A percentile compares a stretch with the other conserved stretches of the same genome.
Evolutionary conservation across 228 moss, liverwort and hornwort species (phyloP).

Genomic region (Sphagnum fallax): DNA sequence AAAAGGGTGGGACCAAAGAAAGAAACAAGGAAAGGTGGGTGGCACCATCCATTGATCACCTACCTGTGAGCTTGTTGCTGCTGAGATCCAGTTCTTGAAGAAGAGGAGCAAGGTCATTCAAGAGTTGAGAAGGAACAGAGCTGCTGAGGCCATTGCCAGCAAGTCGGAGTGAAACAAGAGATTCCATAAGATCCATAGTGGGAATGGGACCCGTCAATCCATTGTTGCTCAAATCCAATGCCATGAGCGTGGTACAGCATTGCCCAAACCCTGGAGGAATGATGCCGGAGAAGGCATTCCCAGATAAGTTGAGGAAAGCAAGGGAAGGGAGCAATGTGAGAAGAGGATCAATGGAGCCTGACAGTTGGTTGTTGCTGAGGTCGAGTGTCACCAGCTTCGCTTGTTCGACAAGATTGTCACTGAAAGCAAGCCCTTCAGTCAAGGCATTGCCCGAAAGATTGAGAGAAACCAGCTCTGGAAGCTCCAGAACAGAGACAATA

Average conservation of each 20-base stretch:
- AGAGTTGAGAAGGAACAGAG: slow-evolving; percentile 34
- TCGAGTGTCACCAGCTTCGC: slow-evolving; percentile 42
- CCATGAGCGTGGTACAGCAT: slow-evolving; percentile 32
- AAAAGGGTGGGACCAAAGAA: no score
- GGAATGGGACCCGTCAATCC: slow-evolving; percentile 56
- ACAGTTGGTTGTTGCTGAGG: slow-evolving; percentile 54
- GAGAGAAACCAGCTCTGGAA: slow-evolving; percentile 33
- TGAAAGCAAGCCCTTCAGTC: slow-evolving; percentile 24
- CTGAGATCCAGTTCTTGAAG: slow-evolving; percentile 76
- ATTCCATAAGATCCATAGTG: slow-evolving; percentile 30
- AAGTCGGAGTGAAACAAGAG: slow-evolving; percentile 42
- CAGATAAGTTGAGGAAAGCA: slow-evolving; percentile 37
- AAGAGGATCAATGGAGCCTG: slow-evolving; percentile 40
- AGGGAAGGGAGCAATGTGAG: slow-evolving; percentile 15
- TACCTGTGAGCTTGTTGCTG: slow-evolving; percentile 64
- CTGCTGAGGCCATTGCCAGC: slow-evolving; percentile 52
- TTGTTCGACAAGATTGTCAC: background rate
- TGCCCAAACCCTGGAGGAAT: slow-evolving; percentile 53
- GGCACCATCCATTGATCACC: no score
- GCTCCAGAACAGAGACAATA: slow-evolving; percentile 26
- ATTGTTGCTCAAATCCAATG: slow-evolving; percentile 61
- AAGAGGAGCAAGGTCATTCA: slow-evolving; percentile 30
- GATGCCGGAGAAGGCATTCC: slow-evolving; percentile 43
- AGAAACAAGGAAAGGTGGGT: no score
- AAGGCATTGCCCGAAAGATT: slow-evolving; percentile 31